A percentile compares a stretch with the other conserved stretches of the same genome.
Evolutionary conservation across 371 early-diverging fungal species (phyloP).

Genomic region (Mucor ambiguus): DNA sequence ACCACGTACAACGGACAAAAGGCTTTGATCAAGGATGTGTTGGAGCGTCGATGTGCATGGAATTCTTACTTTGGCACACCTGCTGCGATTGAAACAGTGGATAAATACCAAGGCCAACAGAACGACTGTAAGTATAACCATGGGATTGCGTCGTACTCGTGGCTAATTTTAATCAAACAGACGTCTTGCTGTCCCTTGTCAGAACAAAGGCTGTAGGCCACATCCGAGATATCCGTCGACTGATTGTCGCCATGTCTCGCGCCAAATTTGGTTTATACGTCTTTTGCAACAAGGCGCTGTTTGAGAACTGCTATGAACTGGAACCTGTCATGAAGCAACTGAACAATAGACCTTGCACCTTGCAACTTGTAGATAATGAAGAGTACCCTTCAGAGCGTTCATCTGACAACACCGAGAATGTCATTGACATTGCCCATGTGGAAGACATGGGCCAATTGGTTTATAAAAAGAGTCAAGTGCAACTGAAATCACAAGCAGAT

Average conservation of each 20-base stretch:
- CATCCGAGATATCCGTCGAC: constrained; percentile 85
- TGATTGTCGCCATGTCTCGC: constrained; percentile 90
- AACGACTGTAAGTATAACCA: constrained; percentile 71
- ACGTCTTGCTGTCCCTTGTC: constrained; percentile 93
- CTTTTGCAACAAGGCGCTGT: constrained; percentile 75
- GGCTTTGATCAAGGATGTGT: constrained; percentile 88
- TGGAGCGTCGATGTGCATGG: constrained; percentile 83
- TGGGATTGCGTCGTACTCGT: not conserved
- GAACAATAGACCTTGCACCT: constrained; percentile 44
- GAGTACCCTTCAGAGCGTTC: constrained; percentile 48
- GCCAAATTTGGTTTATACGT: constrained; percentile 94
- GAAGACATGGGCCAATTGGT: constrained; percentile 72
- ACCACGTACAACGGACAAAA: constrained; percentile 97
- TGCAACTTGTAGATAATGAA: constrained; percentile 66
- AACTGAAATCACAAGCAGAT: constrained; percentile 47
- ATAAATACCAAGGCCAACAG: constrained; percentile 95
- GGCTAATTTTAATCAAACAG: constrained; percentile 27
- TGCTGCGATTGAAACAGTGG: constrained; percentile 82
- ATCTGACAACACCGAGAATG: constrained; percentile 34
- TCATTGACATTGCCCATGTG: constrained; percentile 49
- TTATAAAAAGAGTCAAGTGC: constrained; percentile 74
- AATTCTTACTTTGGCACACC: constrained; percentile 80
- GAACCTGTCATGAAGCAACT: constrained; percentile 65
- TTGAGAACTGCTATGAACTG: constrained; percentile 80
- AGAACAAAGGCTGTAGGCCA: constrained; percentile 90